phyloP scores from a whole-genome alignment of 495 filamentous ascomycete species.

The Chaetomium tenue region DNA sequence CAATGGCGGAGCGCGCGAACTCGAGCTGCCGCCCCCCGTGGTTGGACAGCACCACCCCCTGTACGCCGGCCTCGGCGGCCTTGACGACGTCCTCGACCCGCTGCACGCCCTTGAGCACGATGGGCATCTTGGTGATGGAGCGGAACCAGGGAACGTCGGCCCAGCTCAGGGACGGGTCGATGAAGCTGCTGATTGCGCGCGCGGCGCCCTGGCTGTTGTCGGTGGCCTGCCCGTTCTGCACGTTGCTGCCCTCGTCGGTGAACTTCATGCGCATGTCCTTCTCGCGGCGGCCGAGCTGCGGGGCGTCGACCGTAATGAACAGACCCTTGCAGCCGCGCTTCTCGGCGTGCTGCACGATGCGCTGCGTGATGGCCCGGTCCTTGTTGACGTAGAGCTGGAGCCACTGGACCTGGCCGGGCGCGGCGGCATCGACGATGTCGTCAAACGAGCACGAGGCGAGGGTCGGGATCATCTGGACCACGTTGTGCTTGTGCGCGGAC shows the following conservation, averaged over 20 bases:
- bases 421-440: slow-evolving; percentile 85
- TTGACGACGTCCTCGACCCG: slow-evolving; percentile 89
- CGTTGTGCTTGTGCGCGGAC: slow-evolving; percentile 78
- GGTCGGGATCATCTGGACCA: slow-evolving; percentile 96
- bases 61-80: slow-evolving; percentile 77
- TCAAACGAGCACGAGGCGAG: slow-evolving; percentile 97
- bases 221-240: slow-evolving; percentile 70
- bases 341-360: slow-evolving; percentile 90
- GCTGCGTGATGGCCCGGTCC: slow-evolving; percentile 83
- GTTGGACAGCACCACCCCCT: slow-evolving; percentile 94
- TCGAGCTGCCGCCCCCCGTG: slow-evolving; percentile 98
- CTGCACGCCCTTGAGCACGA: slow-evolving; percentile 95
- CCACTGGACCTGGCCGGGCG: slow-evolving; percentile 88
- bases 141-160: slow-evolving; percentile 94
- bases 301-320: slow-evolving; percentile 98
- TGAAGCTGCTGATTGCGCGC: slow-evolving; percentile 86
- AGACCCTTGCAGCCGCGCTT: slow-evolving; percentile 88
- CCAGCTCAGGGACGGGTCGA: slow-evolving; percentile 89
- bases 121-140: slow-evolving; percentile 91
- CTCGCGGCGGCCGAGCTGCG: slow-evolving; percentile 89
- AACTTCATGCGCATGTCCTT: slow-evolving; percentile 96
- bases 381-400: slow-evolving; percentile 99
- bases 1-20: slow-evolving; percentile 84
- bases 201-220: slow-evolving; percentile 91
- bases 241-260: slow-evolving; percentile 76